Percentiles rank a stretch among this genome's conserved stretches.
Evolutionary conservation across 495 filamentous ascomycete genomes (phyloP).

Genomic region (Staphylotrichum longicolle): DNA sequence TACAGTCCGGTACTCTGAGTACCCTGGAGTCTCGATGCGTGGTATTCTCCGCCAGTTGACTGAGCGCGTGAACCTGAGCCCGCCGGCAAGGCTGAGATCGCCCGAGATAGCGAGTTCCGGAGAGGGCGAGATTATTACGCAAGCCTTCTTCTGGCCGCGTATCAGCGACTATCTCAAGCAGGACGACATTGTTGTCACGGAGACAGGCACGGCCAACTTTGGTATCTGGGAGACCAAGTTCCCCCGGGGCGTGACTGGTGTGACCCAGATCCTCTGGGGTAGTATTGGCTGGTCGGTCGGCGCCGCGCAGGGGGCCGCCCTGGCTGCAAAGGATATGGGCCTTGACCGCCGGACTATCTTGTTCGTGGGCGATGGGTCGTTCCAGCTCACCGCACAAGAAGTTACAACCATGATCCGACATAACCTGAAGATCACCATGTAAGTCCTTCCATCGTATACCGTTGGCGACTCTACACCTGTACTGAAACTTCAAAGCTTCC

Average conservation of each 20-base stretch:
- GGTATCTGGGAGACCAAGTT: constrained; percentile 87
- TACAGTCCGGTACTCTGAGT: constrained; percentile 77
- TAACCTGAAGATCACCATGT: constrained; percentile 75
- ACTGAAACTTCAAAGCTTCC: constrained; percentile 49
- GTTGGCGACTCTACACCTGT: background rate
- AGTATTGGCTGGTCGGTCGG: constrained; percentile 82
- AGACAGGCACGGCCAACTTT: constrained; percentile 88
- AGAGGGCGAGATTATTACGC: constrained; percentile 61
- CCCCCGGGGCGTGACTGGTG: constrained; percentile 69
- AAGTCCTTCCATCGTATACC: constrained; percentile 27
- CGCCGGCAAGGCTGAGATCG: constrained; percentile 47
- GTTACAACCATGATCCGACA: constrained; percentile 82
- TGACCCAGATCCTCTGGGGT: constrained; percentile 87
- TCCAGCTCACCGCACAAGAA: constrained; percentile 83
- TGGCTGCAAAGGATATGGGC: constrained; percentile 62
- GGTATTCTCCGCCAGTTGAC: constrained; percentile 75
- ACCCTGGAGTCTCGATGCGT: constrained; percentile 79
- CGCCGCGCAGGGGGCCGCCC: constrained; percentile 70
- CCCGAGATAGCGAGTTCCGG: constrained; percentile 53
- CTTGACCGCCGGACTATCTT: constrained; percentile 65
- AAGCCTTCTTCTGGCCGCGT: constrained; percentile 83
- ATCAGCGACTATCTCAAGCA: constrained; percentile 73
- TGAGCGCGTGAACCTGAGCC: constrained; percentile 56
- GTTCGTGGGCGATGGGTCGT: constrained; percentile 84
- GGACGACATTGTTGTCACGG: constrained; percentile 78